Conservation (phyloP, 2,329 filamentous ascomycete genomes). For the Epichloe baconii region DNA sequence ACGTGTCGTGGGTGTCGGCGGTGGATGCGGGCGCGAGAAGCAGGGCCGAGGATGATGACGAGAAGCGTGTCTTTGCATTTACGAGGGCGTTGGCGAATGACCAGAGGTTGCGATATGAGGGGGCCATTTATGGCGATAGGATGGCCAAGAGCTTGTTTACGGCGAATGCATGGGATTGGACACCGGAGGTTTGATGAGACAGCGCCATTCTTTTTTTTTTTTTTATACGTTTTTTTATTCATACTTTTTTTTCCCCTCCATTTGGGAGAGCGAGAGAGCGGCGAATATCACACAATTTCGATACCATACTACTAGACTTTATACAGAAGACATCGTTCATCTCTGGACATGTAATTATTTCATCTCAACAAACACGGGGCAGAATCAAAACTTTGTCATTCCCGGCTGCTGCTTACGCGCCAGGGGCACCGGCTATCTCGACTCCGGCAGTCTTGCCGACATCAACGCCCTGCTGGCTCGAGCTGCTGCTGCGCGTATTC, state of each 20-base stretch:
- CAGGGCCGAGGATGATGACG: constrained; percentile 10
- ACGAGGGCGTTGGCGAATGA: constrained; percentile 37
- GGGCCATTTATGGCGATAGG: constrained; percentile 34
- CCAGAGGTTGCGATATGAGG: constrained; percentile 34
- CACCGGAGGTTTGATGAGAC: constrained; percentile 27
- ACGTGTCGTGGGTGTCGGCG: constrained; percentile 27
- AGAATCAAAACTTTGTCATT: too few species aligned
- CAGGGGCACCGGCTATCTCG: constrained; percentile 15
- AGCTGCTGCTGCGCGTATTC: constrained; percentile 11
- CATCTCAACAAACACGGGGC: too few species aligned
- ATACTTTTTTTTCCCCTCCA: too few species aligned
- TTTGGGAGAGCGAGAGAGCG: too few species aligned
- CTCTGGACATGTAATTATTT: too few species aligned
- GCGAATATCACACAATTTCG: too few species aligned
- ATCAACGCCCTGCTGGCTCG: constrained; percentile 14
- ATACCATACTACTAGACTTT: too few species aligned
- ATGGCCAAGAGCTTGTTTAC: constrained; percentile 42
- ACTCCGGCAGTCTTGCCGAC: constrained; percentile 12
- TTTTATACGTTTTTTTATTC: too few species aligned
- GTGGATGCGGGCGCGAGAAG: constrained; percentile 6
- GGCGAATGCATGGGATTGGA: constrained; percentile 47
- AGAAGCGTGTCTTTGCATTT: constrained; percentile 29
- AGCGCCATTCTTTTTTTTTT: background rate
- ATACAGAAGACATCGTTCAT: too few species aligned
- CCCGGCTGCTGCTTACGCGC: background rate